phyloP scores from a whole-genome alignment of 1,139 yeast genomes.

The Taphrina pruni region DNA sequence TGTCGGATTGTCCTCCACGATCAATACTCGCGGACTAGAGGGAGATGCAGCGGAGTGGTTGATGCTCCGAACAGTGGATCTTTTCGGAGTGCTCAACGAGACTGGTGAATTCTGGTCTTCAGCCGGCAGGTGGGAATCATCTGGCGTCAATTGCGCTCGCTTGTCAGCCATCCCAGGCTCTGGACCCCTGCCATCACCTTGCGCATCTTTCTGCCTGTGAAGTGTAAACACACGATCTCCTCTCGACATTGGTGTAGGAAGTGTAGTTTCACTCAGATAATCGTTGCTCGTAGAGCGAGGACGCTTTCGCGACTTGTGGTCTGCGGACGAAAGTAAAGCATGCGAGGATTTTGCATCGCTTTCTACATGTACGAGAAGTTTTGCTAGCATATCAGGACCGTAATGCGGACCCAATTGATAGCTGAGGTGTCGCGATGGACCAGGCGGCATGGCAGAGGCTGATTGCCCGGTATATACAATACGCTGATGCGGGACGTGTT shows the following conservation, averaged over 20 bases:
- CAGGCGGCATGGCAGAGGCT: not conserved
- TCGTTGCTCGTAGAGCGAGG: constrained; percentile 5
- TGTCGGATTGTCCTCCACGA: constrained; percentile 24
- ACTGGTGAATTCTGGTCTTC: not conserved
- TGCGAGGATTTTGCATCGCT: not conserved
- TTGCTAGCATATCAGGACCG: constrained; percentile 5
- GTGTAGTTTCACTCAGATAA: not conserved
- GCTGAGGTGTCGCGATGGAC: not conserved
- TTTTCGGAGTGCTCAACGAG: not conserved
- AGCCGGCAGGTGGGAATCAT: too few relatives aligned
- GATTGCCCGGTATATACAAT: constrained; percentile 2
- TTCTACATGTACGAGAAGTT: not conserved
- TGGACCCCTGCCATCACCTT: too few relatives aligned
- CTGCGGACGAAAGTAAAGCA: not conserved
- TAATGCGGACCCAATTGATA: constrained; percentile 13
- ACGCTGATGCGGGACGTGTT: not conserved
- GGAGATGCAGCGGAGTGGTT: not conserved
- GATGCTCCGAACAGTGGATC: too few relatives aligned
- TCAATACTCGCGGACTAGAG: constrained; percentile 13
- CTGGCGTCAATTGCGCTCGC: too few relatives aligned
- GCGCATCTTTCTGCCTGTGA: too few relatives aligned
- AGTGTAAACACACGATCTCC: not conserved
- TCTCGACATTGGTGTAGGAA: not conserved
- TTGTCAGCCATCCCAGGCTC: too few relatives aligned
- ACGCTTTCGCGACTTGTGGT: constrained; percentile 4